Conservation (phyloP, 805 yeast genomes). For the Starmerella davenportii region DNA sequence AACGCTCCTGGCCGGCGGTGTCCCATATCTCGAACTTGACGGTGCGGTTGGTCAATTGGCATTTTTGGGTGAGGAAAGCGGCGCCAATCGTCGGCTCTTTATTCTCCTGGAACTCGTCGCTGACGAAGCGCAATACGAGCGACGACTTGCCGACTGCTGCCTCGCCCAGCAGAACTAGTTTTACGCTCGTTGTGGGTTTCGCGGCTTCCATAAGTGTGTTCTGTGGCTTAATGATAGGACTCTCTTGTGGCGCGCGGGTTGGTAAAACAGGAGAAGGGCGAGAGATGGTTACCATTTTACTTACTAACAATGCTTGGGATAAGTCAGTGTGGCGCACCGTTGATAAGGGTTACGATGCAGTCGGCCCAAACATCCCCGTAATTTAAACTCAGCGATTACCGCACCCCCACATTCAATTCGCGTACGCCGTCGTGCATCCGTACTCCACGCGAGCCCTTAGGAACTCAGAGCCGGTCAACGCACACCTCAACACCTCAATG, state of each 20-base stretch:
- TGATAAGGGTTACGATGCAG: too few species aligned
- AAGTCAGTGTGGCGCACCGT: too few species aligned
- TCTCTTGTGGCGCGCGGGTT: not conserved
- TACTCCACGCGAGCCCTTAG: too few species aligned
- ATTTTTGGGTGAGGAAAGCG: conserved; percentile 86
- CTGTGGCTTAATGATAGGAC: not conserved
- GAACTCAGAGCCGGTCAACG: too few species aligned
- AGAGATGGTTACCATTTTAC: too few species aligned
- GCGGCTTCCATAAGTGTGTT: conserved; percentile 13
- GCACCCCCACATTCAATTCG: too few species aligned
- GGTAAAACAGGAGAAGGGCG: too few species aligned
- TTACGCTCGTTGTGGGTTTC: conserved; percentile 52
- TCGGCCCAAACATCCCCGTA: too few species aligned
- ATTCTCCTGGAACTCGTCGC: conserved; percentile 90
- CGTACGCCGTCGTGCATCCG: too few species aligned
- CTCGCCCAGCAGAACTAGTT: conserved; percentile 82
- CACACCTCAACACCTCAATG: too few species aligned
- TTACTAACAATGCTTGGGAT: too few species aligned
- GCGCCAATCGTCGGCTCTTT: conserved; percentile 98
- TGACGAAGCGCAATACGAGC: conserved; percentile 76
- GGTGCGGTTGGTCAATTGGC: conserved; percentile 67
- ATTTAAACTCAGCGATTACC: too few species aligned
- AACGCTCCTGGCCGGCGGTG: conserved; percentile 95
- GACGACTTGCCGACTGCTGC: conserved; percentile 97
- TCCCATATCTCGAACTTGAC: conserved; percentile 54